These are phyloP conservation scores for Candolleomyces eurysporus DNA, from an alignment of 768 basidiomycete genomes.

Conservation along the genomic window DNA sequence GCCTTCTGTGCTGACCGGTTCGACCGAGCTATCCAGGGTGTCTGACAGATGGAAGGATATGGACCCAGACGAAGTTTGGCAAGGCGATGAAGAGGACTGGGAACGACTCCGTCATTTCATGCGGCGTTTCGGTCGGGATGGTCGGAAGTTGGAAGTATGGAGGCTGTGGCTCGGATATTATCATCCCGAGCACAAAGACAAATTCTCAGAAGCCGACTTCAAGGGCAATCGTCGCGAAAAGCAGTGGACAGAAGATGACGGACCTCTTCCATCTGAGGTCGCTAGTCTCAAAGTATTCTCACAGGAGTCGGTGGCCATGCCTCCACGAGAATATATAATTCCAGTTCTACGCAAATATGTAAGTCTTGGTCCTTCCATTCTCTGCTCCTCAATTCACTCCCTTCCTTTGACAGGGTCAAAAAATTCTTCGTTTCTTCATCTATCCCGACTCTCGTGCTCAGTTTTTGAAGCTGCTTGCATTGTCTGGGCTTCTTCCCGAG, in stretches of 20 bases:
- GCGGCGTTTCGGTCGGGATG: slow-evolving; percentile 57
- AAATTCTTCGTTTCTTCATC: slow-evolving; percentile 58
- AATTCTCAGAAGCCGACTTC: slow-evolving; percentile 14
- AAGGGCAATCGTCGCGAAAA: slow-evolving; percentile 38
- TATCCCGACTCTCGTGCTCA: slow-evolving; percentile 75
- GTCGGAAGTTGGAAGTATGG: slow-evolving; percentile 78
- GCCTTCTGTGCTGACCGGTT: slow-evolving; percentile 23
- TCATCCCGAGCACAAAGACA: slow-evolving; percentile 23
- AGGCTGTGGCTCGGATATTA: slow-evolving; percentile 59
- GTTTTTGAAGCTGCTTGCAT: slow-evolving; percentile 55
- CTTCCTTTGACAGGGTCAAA: slow-evolving; percentile 41
- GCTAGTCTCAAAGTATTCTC: slow-evolving; percentile 19
- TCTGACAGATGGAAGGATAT: slow-evolving; percentile 23
- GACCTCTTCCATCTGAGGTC: slow-evolving; percentile 27
- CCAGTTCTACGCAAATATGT: slow-evolving; percentile 60
- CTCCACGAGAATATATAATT: slow-evolving; percentile 43
- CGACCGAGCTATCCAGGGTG: slow-evolving; percentile 13
- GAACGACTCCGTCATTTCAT: slow-evolving; percentile 50
- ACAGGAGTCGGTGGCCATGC: slow-evolving; percentile 20
- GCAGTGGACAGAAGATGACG: slow-evolving; percentile 48
- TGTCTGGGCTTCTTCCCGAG: slow-evolving; percentile 41
- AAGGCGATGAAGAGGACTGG: slow-evolving; percentile 61
- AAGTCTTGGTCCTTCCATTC: slow-evolving; percentile 21
- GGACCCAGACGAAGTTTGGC: slow-evolving; percentile 49
- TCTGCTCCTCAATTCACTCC: slow-evolving; percentile 8